Conservation (phyloP, 805 yeast genomes). For the Ogataea zsoltii region DNA sequence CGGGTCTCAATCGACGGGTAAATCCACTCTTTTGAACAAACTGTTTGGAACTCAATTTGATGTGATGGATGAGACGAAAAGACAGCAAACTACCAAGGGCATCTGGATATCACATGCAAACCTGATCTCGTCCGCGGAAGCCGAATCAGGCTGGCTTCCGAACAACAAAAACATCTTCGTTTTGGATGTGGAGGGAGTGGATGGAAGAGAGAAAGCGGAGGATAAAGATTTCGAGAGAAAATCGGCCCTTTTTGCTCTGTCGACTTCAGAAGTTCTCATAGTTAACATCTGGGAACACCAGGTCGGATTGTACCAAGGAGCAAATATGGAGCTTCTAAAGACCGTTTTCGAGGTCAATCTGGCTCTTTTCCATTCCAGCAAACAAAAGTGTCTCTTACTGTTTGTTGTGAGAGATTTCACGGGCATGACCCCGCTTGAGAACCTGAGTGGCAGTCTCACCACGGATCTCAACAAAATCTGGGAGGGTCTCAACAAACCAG, state of each 20-base stretch:
- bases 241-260: constrained; percentile 90
- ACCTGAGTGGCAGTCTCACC: constrained; percentile 65
- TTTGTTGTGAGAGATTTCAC: constrained; percentile 93
- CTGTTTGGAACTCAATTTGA: constrained; percentile 86
- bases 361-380: constrained; percentile 71
- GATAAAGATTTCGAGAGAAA: constrained; percentile 98
- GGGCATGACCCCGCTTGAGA: constrained; percentile 79
- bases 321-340: constrained; percentile 91
- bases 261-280: constrained; percentile 87
- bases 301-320: constrained; percentile 96
- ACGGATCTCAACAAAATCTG: constrained; percentile 78
- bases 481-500: constrained; percentile 75
- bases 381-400: constrained; percentile 59
- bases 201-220: constrained; percentile 96
- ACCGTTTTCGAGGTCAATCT: constrained; percentile 96
- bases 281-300: constrained; percentile 97
- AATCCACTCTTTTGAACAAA: constrained; percentile 85
- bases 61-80: constrained; percentile 83
- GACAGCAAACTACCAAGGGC: constrained; percentile 92
- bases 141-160: constrained; percentile 13
- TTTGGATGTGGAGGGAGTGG: constrained; percentile 98
- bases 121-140: constrained; percentile 32
- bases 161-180: constrained; percentile 55
- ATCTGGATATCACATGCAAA: constrained; percentile 71
- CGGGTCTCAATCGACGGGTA: constrained; percentile 97